These are phyloP conservation scores for Graphilbum sp. DNA, from an alignment of 2,329 filamentous ascomycete genomes.

Conservation along the genomic window DNA sequence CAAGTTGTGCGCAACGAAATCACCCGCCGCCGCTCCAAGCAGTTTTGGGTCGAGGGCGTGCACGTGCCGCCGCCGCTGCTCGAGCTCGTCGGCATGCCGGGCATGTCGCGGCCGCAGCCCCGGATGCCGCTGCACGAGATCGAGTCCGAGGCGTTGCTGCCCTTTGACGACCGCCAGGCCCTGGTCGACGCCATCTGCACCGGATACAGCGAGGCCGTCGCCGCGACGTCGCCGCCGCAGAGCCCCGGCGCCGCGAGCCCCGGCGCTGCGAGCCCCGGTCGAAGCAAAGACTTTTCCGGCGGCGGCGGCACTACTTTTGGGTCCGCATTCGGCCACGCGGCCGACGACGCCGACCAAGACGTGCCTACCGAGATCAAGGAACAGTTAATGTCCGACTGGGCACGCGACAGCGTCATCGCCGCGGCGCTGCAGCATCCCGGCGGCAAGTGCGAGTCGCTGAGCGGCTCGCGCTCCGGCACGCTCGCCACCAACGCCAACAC, in stretches of 20 bases:
- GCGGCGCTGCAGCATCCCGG: slow-evolving; percentile 41
- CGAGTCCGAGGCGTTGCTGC: slow-evolving; percentile 47
- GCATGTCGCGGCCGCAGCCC: slow-evolving; percentile 24
- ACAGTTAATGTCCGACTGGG: slow-evolving; percentile 67
- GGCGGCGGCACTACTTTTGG: neutral
- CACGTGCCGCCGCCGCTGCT: slow-evolving; percentile 51
- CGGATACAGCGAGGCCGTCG: slow-evolving; percentile 44
- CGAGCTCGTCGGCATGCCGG: slow-evolving; percentile 41
- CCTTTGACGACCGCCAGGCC: slow-evolving; percentile 57
- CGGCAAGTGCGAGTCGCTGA: slow-evolving; percentile 58
- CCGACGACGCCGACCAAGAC: slow-evolving; percentile 26
- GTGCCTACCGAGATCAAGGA: slow-evolving; percentile 54
- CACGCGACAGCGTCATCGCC: slow-evolving; percentile 54
- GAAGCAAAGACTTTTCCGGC: neutral
- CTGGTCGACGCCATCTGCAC: slow-evolving; percentile 61
- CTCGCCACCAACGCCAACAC: slow-evolving; percentile 22
- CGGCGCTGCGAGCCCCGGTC: no score
- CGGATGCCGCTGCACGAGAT: slow-evolving; percentile 35
- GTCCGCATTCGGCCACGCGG: slow-evolving; percentile 5
- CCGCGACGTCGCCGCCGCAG: slow-evolving; percentile 41
- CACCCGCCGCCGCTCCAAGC: slow-evolving; percentile 51
- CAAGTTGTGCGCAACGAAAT: slow-evolving; percentile 63
- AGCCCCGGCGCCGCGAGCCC: no score
- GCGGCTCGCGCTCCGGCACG: slow-evolving; percentile 54
- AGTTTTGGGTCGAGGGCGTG: slow-evolving; percentile 65